Conservation (phyloP, 1,284 basidiomycete species). For the Heterobasidion parviporum region DNA sequence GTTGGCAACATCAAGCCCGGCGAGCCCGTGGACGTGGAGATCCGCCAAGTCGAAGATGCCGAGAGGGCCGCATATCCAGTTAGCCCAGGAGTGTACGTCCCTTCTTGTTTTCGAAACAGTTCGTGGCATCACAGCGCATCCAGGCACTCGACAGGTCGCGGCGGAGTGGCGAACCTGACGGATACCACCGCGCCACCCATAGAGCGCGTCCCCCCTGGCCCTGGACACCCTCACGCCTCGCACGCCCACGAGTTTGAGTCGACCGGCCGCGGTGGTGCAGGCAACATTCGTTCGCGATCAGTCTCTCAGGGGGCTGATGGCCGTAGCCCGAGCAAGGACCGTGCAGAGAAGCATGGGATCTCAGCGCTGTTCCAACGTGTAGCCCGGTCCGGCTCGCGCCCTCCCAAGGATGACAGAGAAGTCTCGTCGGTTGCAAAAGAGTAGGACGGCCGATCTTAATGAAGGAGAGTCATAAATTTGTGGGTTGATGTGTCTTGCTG, state of each 20-base stretch:
- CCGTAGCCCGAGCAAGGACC: background rate
- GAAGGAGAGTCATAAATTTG: background rate
- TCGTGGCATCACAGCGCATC: background rate
- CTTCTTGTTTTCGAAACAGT: background rate
- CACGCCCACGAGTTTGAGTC: conserved; percentile 28
- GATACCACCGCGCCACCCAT: conserved; percentile 24
- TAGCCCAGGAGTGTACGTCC: conserved; percentile 1
- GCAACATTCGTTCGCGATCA: conserved; percentile 54
- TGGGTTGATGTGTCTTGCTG: background rate
- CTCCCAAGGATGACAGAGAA: background rate
- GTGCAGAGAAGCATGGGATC: conserved; percentile 1
- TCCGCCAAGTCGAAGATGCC: conserved; percentile 31
- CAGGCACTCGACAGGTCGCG: conserved; percentile 65
- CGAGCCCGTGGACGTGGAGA: conserved; percentile 19
- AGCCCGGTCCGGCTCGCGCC: conserved; percentile 1
- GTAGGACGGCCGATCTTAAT: background rate
- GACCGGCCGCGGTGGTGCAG: conserved; percentile 63
- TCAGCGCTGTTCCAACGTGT: conserved; percentile 2
- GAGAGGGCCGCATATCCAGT: conserved; percentile 29
- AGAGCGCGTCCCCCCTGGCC: conserved; percentile 26
- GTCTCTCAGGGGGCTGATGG: conserved; percentile 26
- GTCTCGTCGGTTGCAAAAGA: background rate
- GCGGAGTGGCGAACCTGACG: conserved; percentile 59
- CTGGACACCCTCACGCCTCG: conserved; percentile 13
- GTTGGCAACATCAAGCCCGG: conserved; percentile 49